Evolutionary conservation across 192 early-diverging fungal species (phyloP).

Genomic region (Ambispora gerdemannii): DNA sequence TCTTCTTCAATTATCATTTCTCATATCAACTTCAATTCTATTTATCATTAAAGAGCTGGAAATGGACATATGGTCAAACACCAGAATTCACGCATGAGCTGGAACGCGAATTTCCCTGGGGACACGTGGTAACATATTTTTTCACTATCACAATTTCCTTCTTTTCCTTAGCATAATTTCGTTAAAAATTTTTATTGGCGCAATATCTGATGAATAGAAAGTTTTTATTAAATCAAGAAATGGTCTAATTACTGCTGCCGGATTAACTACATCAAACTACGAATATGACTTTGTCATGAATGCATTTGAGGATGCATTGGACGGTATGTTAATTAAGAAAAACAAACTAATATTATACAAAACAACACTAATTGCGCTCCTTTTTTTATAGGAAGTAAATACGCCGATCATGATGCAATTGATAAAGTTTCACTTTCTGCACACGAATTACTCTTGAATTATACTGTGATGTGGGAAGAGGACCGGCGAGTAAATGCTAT

Average conservation of each 20-base stretch:
- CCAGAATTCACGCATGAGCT: conserved; percentile 74
- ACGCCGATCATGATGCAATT: not conserved
- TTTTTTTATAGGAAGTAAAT: not conserved
- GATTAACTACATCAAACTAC: not conserved
- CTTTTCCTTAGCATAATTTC: too few relatives aligned
- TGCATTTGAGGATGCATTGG: conserved; percentile 13
- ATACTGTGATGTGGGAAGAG: not conserved
- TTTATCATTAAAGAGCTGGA: conserved; percentile 63
- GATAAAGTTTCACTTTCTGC: too few relatives aligned
- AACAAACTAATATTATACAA: not conserved
- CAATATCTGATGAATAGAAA: not conserved
- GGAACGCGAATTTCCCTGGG: conserved; percentile 53
- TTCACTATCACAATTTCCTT: not conserved
- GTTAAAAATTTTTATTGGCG: not conserved
- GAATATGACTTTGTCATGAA: not conserved
- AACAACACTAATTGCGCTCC: not conserved
- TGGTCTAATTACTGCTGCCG: conserved; percentile 6
- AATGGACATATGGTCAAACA: conserved; percentile 91
- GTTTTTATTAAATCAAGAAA: conserved; percentile 21
- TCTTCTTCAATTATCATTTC: conserved; percentile 30
- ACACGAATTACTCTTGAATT: not conserved
- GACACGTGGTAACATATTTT: conserved; percentile 46
- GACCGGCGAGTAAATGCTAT: not conserved
- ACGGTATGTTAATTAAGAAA: conserved; percentile 11
- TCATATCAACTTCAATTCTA: conserved; percentile 35